Percentiles rank a stretch among this genome's conserved stretches.
Conservation (phyloP, 83 land plant species). For the Larix sibirica region DNA sequence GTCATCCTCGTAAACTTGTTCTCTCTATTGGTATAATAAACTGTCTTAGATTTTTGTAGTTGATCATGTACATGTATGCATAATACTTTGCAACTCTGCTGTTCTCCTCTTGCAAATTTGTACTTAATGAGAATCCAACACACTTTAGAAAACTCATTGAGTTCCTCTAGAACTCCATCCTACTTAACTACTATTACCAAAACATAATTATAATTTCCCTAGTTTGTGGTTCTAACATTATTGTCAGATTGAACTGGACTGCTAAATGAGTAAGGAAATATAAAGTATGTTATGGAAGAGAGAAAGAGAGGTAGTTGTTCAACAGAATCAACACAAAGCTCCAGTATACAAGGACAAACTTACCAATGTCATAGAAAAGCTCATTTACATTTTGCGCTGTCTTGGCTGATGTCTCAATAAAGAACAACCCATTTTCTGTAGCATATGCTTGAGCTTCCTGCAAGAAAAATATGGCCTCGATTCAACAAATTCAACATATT, state of each 20-base stretch:
- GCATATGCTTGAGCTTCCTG: constrained; percentile 47
- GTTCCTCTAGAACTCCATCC: no score
- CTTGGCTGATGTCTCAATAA: constrained; percentile 51
- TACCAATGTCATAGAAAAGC: constrained; percentile 48
- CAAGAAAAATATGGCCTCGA: not conserved
- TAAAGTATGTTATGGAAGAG: not conserved
- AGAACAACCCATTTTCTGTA: constrained; percentile 38
- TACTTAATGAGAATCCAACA: no score
- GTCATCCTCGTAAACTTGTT: no score
- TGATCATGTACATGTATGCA: no score
- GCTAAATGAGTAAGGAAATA: not conserved
- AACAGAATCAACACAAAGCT: not conserved
- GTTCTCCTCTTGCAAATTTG: not conserved
- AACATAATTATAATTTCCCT: no score
- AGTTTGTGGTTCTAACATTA: not conserved
- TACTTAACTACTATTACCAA: no score
- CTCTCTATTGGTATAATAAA: no score
- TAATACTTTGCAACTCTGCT: not conserved
- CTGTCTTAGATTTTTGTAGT: no score
- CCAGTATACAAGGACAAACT: not conserved
- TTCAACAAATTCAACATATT: constrained; percentile 1
- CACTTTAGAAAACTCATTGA: no score
- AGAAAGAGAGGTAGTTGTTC: not conserved
- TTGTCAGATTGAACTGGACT: not conserved
- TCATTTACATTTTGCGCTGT: constrained; percentile 49